A percentile compares a stretch with the other conserved stretches of the same genome.
Conservation (phyloP, 1,284 basidiomycete species). For the Wolfiporia cocos region DNA sequence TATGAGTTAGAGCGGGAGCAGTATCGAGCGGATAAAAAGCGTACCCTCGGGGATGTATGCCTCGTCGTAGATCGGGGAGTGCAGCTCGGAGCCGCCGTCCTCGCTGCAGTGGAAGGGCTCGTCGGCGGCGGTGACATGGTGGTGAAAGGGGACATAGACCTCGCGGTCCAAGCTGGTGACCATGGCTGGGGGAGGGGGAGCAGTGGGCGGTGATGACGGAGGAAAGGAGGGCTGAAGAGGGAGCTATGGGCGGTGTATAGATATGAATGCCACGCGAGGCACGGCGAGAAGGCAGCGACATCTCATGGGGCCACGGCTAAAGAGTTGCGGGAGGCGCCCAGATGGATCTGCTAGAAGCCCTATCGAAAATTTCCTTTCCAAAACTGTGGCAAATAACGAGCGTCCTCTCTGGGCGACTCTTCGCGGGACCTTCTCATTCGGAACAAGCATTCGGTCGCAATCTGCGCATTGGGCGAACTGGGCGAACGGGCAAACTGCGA, state of each 20-base stretch:
- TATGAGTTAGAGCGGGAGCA: slow-evolving; percentile 17
- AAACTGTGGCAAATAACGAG: slow-evolving; percentile 23
- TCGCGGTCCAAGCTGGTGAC: slow-evolving; percentile 47
- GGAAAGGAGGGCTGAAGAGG: slow-evolving; percentile 27
- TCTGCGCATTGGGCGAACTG: background rate
- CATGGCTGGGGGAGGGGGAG: slow-evolving; percentile 33
- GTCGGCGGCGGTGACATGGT: slow-evolving; percentile 43
- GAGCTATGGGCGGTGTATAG: slow-evolving; percentile 26
- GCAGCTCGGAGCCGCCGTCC: slow-evolving; percentile 63
- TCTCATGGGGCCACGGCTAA: slow-evolving; percentile 26
- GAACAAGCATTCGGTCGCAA: slow-evolving; percentile 6
- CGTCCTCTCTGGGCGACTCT: background rate
- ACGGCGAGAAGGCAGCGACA: slow-evolving; percentile 22
- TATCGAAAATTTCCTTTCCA: slow-evolving; percentile 17
- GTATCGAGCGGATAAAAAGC: slow-evolving; percentile 14
- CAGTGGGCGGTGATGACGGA: slow-evolving; percentile 24
- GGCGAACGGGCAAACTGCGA: background rate
- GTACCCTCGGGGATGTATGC: slow-evolving; percentile 37
- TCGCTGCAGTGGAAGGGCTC: slow-evolving; percentile 65
- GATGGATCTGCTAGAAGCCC: slow-evolving; percentile 27
- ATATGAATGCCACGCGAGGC: slow-evolving; percentile 30
- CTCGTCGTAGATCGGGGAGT: slow-evolving; percentile 56
- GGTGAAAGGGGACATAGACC: slow-evolving; percentile 50
- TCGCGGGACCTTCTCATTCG: slow-evolving; percentile 8
- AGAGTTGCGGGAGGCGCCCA: slow-evolving; percentile 21